Base-by-base conservation (phyloP, 345 rosid genomes). In the Euphorbia peplus region DNA sequence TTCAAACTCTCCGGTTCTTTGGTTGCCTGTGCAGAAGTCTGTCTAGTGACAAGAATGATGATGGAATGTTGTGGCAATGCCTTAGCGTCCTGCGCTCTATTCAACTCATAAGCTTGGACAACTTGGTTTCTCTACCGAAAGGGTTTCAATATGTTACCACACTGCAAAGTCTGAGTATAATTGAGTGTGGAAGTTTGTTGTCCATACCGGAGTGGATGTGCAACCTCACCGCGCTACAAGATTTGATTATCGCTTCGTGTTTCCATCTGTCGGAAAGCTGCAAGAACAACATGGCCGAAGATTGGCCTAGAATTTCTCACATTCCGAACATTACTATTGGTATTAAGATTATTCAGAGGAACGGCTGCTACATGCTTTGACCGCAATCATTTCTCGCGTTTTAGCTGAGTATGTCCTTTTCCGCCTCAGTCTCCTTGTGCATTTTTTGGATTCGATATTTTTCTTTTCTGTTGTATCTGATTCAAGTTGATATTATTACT, bases 301-400 rank as follows among this genome's bases (percentile, higher is more conserved):
- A 65, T 58, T 65, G 76, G 76, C 60, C 51, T 5, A 55, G 28
- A 32, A 72, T 72, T 48, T 39, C 61, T 60, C 66, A 59, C 46
- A 60, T 73, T 12, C 66, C 70, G 1, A 16, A 48, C 28, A 48
- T 58, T 50, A 0, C 0, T 15, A 14, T 72, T 42, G 60, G 25
- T 9, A 2, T 2, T 1, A 24, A 25, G 25, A 6, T 2, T 1
- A 55, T 55, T 55, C 60, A 55, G 19, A 25, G 60, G 16, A 55
- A 55, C 10, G 60, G 60, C 32, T 9, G 60, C 60, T 24, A 55
- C 16, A 29, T 0, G 58, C 58, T 53, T 10, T 53, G 28, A 53
- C 44, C 10, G 44, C 44, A 39, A 10, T 39, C n/a, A n/a, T n/a
- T n/a, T n/a, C n/a, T n/a, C n/a, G n/a, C n/a, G n/a, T n/a, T n/a